A percentile compares a stretch with the other conserved stretches of the same genome.
These are phyloP conservation scores for Saprolegnia parasitica DNA, from an alignment of 352 stramenopile genomes.

Conservation along the genomic window DNA sequence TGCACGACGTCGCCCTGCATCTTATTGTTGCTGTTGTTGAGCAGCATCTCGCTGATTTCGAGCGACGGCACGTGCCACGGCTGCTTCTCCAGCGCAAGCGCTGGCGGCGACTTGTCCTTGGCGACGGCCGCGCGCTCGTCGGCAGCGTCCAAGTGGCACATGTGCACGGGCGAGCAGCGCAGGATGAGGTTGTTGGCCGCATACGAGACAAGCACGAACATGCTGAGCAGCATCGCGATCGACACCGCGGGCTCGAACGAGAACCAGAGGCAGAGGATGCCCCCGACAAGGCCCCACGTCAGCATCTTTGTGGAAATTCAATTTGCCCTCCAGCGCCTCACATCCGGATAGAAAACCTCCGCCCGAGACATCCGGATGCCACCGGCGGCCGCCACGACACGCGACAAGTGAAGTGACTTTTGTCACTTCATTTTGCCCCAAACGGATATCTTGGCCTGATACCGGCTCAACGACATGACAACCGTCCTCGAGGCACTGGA, in stretches of 20 bases:
- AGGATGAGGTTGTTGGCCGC: slow-evolving; percentile 11
- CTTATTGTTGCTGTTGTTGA: not conserved
- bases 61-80: slow-evolving; percentile 27
- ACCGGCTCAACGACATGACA: no score
- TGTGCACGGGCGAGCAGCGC: slow-evolving; percentile 12
- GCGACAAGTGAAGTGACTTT: no score
- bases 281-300: slow-evolving; percentile 24
- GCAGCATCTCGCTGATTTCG: slow-evolving; percentile 26
- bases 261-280: slow-evolving; percentile 26
- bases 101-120: not conserved
- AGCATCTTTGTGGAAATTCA: not conserved
- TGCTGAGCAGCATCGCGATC: slow-evolving; percentile 23
- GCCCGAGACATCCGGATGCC: no score
- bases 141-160: not conserved
- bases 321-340: not conserved
- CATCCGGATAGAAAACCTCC: not conserved
- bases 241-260: slow-evolving; percentile 19
- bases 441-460: no score
- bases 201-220: slow-evolving; percentile 23
- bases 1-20: slow-evolving; percentile 12
- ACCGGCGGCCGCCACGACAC: no score
- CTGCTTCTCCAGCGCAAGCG: not conserved
- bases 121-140: not conserved
- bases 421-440: no score
- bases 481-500: no score